These are phyloP conservation scores for Dactylellina drechsleri DNA, from an alignment of 2,329 filamentous ascomycete genomes.

Conservation along the genomic window DNA sequence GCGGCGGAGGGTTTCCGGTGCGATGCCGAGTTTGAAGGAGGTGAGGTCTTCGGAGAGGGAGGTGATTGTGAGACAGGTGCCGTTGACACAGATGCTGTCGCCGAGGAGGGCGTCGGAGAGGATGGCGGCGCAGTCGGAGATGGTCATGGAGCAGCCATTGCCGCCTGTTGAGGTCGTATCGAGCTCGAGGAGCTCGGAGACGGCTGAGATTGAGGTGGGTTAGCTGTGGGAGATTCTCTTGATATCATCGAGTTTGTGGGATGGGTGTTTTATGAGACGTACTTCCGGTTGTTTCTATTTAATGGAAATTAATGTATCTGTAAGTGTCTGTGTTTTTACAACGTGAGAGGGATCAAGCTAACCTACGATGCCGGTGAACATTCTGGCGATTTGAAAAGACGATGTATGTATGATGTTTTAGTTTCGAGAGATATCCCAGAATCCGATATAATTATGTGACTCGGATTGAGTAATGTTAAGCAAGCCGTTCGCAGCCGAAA, in stretches of 20 bases:
- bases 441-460: too few relatives aligned
- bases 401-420: too few relatives aligned
- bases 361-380: conserved; percentile 54
- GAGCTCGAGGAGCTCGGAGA: conserved; percentile 81
- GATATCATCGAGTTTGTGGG: not conserved
- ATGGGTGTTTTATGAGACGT: not conserved
- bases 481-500: conserved; percentile 8
- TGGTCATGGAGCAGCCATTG: conserved; percentile 89
- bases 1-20: conserved; percentile 92
- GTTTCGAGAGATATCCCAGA: too few relatives aligned
- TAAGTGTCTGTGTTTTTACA: not conserved
- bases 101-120: conserved; percentile 85
- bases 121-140: conserved; percentile 78
- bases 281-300: conserved; percentile 46
- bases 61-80: conserved; percentile 92
- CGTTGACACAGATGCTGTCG: conserved; percentile 95
- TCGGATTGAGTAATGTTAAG: too few relatives aligned
- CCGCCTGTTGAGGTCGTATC: conserved; percentile 76
- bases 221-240: not conserved
- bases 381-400: conserved; percentile 5
- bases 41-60: conserved; percentile 65
- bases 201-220: conserved; percentile 67
- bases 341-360: conserved; percentile 15
- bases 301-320: not conserved
- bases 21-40: conserved; percentile 88